These are phyloP conservation scores for Neocatenulostroma microsporum DNA, from an alignment of 2,329 filamentous ascomycete species.

Conservation along the genomic window DNA sequence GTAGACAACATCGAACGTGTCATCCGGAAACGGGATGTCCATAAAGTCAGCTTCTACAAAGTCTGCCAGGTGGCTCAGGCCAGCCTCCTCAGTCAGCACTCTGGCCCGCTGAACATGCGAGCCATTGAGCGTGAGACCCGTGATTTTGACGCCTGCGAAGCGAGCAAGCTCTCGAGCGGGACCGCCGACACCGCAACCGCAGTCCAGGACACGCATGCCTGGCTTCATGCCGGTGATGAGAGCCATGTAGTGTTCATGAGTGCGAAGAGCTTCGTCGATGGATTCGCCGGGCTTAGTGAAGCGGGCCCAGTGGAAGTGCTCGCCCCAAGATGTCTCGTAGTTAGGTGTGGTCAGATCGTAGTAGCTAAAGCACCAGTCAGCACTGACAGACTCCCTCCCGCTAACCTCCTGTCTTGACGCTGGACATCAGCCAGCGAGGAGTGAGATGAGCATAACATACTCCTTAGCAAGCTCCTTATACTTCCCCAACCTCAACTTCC, in stretches of 20 bases:
- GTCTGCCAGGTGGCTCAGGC: conserved; percentile 63
- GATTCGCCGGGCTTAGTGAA: conserved; percentile 73
- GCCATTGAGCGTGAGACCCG: conserved; percentile 25
- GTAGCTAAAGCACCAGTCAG: no score
- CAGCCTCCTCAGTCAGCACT: conserved; percentile 68
- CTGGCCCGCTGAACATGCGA: conserved; percentile 23
- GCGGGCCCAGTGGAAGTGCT: conserved; percentile 91
- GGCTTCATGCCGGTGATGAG: conserved; percentile 16
- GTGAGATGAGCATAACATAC: no score
- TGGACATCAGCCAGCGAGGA: no score
- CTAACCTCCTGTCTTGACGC: no score
- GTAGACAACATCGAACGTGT: conserved; percentile 26
- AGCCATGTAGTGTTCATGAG: conserved; percentile 26
- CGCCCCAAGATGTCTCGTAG: conserved; percentile 92
- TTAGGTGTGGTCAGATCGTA: conserved; percentile 95
- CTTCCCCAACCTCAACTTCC: no score
- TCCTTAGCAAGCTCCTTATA: no score
- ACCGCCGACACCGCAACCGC: conserved; percentile 27
- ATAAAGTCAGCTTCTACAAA: conserved; percentile 65
- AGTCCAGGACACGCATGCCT: conserved; percentile 25
- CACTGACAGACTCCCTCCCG: no score
- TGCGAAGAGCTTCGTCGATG: conserved; percentile 72
- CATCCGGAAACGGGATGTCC: conserved; percentile 19
- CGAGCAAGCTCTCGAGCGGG: conserved; percentile 25
- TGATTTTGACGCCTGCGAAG: conserved; percentile 22